phyloP scores from a whole-genome alignment of 176 grass and related monocot genomes.

The Aechmea fasciata region DNA sequence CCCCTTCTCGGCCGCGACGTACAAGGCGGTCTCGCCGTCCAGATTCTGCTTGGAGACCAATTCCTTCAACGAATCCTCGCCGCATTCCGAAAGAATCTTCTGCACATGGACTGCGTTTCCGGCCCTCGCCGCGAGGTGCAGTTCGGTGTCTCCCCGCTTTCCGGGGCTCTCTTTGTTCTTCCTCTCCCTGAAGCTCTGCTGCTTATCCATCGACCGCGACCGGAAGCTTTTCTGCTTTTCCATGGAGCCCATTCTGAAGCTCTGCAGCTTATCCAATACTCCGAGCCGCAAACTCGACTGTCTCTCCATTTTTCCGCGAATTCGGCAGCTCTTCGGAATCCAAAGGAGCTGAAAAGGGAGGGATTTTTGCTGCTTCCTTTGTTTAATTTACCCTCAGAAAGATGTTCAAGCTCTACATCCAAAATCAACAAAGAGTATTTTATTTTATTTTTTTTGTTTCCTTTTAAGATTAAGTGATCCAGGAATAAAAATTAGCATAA shows the following conservation, averaged over 20 bases:
- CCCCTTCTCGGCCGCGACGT: constrained; percentile 70
- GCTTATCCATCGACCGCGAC: constrained; percentile 10
- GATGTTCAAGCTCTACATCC: background rate
- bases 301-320: constrained; percentile 41
- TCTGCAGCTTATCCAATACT: constrained; percentile 22
- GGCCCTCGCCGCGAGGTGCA: constrained; percentile 82
- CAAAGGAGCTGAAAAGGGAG: background rate
- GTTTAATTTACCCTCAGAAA: background rate
- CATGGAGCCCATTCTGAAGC: constrained; percentile 24
- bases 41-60: constrained; percentile 50
- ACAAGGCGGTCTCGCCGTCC: constrained; percentile 74
- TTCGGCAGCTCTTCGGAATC: background rate
- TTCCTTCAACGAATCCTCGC: constrained; percentile 33
- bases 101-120: constrained; percentile 51
- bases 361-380: background rate
- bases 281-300: constrained; percentile 32
- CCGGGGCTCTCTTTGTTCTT: constrained; percentile 69
- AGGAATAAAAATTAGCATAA: too few relatives aligned
- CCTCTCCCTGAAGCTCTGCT: constrained; percentile 48
- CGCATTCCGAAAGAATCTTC: constrained; percentile 52
- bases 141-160: constrained; percentile 57
- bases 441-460: too few relatives aligned
- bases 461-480: too few relatives aligned
- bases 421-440: too few relatives aligned
- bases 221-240: constrained; percentile 70